phyloP scores from a whole-genome alignment of 2,329 filamentous ascomycete species.

The Westerdykella ornata region DNA sequence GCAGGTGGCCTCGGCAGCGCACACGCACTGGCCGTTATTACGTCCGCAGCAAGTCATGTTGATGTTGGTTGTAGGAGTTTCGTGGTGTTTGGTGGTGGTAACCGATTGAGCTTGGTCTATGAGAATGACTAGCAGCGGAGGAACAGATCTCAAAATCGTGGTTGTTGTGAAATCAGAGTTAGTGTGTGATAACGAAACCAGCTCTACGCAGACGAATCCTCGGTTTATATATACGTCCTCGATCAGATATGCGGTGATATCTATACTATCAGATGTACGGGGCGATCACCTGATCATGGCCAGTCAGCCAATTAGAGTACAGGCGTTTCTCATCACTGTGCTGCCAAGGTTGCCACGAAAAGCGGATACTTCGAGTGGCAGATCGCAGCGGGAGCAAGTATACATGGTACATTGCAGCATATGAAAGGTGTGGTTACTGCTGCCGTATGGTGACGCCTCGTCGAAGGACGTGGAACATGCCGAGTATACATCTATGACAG shows the following conservation, averaged over 20 bases:
- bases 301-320: neutral
- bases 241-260: neutral
- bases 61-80: slow-evolving; percentile 10
- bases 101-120: neutral
- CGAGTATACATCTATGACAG: too few species aligned
- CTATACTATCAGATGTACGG: neutral
- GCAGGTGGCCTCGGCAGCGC: slow-evolving; percentile 59
- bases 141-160: too few species aligned
- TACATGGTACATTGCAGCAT: too few species aligned
- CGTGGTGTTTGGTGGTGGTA: slow-evolving; percentile 6
- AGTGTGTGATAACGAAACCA: neutral
- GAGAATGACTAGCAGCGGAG: slow-evolving; percentile 1
- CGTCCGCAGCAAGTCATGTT: slow-evolving; percentile 54
- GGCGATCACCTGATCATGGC: neutral
- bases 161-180: neutral
- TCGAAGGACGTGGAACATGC: too few species aligned
- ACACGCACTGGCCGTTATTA: slow-evolving; percentile 51
- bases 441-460: too few species aligned
- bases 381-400: too few species aligned
- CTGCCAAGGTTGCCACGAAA: neutral
- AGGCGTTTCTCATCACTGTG: neutral
- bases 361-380: too few species aligned
- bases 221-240: neutral
- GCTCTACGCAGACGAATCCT: neutral
- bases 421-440: too few species aligned